Conservation (phyloP, 768 basidiomycete genomes). For the Serendipita sp. region DNA sequence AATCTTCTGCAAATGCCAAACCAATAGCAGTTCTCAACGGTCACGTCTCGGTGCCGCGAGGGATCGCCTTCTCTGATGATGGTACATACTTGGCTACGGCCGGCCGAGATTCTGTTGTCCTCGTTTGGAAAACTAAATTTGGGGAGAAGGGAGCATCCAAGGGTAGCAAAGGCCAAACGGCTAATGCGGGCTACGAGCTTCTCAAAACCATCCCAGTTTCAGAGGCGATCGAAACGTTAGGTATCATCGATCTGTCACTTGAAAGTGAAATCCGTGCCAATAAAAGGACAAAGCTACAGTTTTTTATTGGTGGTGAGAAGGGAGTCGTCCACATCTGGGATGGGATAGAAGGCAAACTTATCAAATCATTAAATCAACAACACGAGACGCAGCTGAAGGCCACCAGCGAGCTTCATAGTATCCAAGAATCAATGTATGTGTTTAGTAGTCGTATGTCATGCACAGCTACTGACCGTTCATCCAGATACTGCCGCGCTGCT, state of each 20-base stretch:
- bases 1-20: conserved; percentile 43
- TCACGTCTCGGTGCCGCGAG: conserved; percentile 87
- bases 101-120: conserved; percentile 81
- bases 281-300: conserved; percentile 33
- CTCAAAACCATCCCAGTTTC: conserved; percentile 68
- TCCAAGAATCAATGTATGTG: conserved; percentile 66
- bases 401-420: conserved; percentile 72
- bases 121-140: conserved; percentile 72
- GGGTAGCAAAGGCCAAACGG: conserved; percentile 34
- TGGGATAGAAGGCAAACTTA: conserved; percentile 42
- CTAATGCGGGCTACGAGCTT: conserved; percentile 35
- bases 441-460: not conserved
- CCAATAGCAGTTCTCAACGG: conserved; percentile 80
- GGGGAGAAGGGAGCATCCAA: conserved; percentile 1
- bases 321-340: conserved; percentile 82
- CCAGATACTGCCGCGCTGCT: conserved; percentile 50
- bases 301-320: conserved; percentile 87
- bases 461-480: conserved; percentile 14
- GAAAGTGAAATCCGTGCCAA: conserved; percentile 23
- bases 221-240: conserved; percentile 79
- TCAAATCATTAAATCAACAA: conserved; percentile 43
- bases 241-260: conserved; percentile 41
- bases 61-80: conserved; percentile 69
- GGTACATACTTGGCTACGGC: conserved; percentile 85
- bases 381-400: conserved; percentile 29